Base-by-base conservation (phyloP, 805 yeast species). In the Lachancea fermentati region DNA sequence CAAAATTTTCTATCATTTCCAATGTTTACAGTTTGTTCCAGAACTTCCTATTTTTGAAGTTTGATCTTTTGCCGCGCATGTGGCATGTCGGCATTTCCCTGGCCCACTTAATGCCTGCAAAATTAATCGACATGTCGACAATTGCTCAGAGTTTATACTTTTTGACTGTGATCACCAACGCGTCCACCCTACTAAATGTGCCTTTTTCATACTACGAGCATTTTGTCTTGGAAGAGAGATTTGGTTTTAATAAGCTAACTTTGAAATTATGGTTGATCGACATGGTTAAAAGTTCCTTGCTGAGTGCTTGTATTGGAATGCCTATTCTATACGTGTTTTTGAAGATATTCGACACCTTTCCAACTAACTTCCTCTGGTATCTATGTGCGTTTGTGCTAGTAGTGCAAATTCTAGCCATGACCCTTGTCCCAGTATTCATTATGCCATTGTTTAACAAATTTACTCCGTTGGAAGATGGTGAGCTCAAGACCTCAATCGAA, bases 381-480 rank as follows among this genome's bases (percentile, higher is more conserved):
- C 70, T 85, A 44, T 81, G 94, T 67, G 65, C 74, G 11, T 81
- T 88, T 55, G 66, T 85, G 31, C 72, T 89, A 32, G 70, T 66
- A 13, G 76, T 88, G 47, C 95, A 84, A 63, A 68, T 91, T 39
- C 65, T 84, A 42, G 73, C 80, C 39, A 79, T 84, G 69, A 79
- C 93, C 24, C 68, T 91, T 34, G 76, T 72, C 56, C 97, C 97
- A 26, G 79, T 85, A 19, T 72, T 87, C 50, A 89, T 93, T 53
- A 88, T 84, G 68, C 99, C 99, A 4, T 66, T 87, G 48, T 93
- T 93, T 72, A 88, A 93, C 72, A 89, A 85, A 57, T 78, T 86
- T 48, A 82, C 87, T 29, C 96, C 97, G 24, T 75, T 93, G 50
- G 87, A 84, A 52, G 87, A 85, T 34, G 97, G 97, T 29, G 89